Evolutionary conservation across 2,329 filamentous ascomycete genomes (phyloP).

Genomic region (Penicillium sp.): DNA sequence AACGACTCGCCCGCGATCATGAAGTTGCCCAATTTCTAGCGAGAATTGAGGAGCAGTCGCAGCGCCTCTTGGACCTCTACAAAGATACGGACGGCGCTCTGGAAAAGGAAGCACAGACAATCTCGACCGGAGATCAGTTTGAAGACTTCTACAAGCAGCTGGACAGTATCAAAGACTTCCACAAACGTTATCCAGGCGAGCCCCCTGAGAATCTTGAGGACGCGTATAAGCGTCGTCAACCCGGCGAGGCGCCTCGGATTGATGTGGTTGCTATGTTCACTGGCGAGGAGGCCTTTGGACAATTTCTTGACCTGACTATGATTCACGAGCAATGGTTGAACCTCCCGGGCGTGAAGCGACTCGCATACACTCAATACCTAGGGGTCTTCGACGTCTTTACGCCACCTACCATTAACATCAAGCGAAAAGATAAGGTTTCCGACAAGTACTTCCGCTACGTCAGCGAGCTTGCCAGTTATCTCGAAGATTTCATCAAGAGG

Average conservation of each 20-base stretch:
- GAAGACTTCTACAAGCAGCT: conserved; percentile 89
- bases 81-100: conserved; percentile 72
- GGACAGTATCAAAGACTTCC: conserved; percentile 78
- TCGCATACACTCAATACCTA: conserved; percentile 90
- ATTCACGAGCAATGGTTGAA: conserved; percentile 90
- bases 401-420: conserved; percentile 71
- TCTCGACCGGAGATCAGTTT: conserved; percentile 83
- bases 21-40: conserved; percentile 84
- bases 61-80: conserved; percentile 79
- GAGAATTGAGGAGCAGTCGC: conserved; percentile 84
- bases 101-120: conserved; percentile 77
- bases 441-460: conserved; percentile 93
- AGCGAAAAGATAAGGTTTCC: conserved; percentile 80
- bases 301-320: conserved; percentile 84
- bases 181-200: conserved; percentile 89
- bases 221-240: conserved; percentile 75
- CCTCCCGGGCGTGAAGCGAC: conserved; percentile 78
- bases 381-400: conserved; percentile 87
- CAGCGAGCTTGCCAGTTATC: conserved; percentile 74
- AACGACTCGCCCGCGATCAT: conserved; percentile 87
- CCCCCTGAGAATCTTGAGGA: conserved; percentile 93
- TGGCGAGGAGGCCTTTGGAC: conserved; percentile 89
- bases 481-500: conserved; percentile 84
- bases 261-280: conserved; percentile 91
- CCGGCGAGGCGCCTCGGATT: conserved; percentile 63